Evolutionary conservation across 176 grass and related monocot species (phyloP).

Genomic region (Oryza rufipogon): DNA sequence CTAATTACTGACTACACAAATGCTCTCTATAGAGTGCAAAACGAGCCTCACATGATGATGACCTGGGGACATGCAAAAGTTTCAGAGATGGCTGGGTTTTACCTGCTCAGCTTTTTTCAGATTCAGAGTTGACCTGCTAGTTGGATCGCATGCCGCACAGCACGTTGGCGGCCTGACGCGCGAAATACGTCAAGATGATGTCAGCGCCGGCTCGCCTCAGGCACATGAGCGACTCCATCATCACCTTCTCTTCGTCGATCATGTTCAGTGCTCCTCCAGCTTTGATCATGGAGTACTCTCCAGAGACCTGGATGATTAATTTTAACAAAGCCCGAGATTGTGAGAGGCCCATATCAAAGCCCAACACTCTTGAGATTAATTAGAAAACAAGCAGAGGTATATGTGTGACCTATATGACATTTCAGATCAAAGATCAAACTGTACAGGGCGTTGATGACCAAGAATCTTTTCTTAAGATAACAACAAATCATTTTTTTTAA

Average conservation of each 20-base stretch:
- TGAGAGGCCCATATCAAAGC: neutral
- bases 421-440: neutral
- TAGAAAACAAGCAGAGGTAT: no score
- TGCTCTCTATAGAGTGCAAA: neutral
- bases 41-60: conserved; percentile 2
- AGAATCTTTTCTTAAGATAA: no score
- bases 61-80: neutral
- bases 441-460: neutral
- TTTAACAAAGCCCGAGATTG: neutral
- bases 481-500: neutral
- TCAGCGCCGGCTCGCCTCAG: conserved; percentile 80
- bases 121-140: conserved; percentile 19
- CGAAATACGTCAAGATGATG: conserved; percentile 92
- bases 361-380: neutral
- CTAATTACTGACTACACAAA: neutral
- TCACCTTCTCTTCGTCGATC: conserved; percentile 96
- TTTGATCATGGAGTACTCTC: conserved; percentile 99
- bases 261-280: conserved; percentile 72
- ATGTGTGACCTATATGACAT: no score
- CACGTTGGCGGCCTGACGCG: conserved; percentile 78
- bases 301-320: conserved; percentile 69
- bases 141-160: conserved; percentile 66
- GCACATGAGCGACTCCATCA: conserved; percentile 98
- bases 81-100: neutral
- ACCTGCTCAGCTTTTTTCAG: neutral